Conservation (phyloP, 202 grass and related monocot species). For the Panicum virgatum region DNA sequence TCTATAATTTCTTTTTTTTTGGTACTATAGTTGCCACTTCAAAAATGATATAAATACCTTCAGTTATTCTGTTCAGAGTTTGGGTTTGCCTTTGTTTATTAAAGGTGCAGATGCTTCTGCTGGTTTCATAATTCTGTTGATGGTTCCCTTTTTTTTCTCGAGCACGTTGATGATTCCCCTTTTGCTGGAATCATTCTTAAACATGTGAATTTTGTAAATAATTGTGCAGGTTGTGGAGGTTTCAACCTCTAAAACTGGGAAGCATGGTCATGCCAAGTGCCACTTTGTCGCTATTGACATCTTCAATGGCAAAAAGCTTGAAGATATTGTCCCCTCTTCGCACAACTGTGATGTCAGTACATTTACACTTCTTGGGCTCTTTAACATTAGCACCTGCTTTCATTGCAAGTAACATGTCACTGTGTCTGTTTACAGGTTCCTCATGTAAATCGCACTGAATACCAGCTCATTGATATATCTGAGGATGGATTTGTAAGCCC, state of each 20-base stretch:
- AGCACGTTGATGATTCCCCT: no score
- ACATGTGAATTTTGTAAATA: background rate
- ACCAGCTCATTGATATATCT: conserved; percentile 83
- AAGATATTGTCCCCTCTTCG: conserved; percentile 79
- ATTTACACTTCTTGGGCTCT: conserved; percentile 20
- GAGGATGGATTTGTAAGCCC: conserved; percentile 79
- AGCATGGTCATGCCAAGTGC: conserved; percentile 82
- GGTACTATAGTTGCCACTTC: background rate
- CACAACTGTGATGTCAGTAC: conserved; percentile 80
- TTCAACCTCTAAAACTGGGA: conserved; percentile 80
- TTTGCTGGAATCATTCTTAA: background rate
- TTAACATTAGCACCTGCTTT: background rate
- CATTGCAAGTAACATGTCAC: background rate
- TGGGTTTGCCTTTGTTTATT: background rate
- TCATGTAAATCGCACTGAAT: conserved; percentile 71
- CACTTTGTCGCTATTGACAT: conserved; percentile 82
- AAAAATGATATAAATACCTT: background rate
- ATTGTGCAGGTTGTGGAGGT: conserved; percentile 70
- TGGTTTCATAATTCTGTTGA: background rate
- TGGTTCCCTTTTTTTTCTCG: no score
- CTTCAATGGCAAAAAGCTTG: conserved; percentile 75
- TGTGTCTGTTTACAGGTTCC: conserved; percentile 53
- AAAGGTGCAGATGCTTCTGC: background rate
- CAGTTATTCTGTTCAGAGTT: background rate
- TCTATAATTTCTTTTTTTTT: background rate